Conservation (phyloP, 768 basidiomycete species). For the Hydnomerulius pinastri region DNA sequence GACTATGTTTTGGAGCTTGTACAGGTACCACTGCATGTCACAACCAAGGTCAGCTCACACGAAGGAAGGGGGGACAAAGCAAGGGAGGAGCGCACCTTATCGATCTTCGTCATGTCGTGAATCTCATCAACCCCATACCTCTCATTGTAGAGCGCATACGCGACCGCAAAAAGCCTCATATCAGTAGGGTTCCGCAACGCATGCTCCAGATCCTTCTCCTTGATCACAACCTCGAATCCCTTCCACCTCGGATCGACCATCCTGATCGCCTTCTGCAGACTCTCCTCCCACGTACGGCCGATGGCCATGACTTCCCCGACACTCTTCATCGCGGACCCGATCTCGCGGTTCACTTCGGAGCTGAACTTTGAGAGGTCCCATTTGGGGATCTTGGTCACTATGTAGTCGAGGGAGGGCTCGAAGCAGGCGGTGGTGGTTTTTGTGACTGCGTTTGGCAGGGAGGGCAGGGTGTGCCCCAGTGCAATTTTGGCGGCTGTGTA, state of each 20-base stretch:
- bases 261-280: conserved; percentile 96
- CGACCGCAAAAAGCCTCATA: conserved; percentile 94
- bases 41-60: background rate
- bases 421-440: conserved; percentile 99
- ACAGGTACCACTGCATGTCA: conserved; percentile 84
- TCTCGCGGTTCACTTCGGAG: conserved; percentile 87
- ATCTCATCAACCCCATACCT: conserved; percentile 87
- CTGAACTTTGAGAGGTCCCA: conserved; percentile 99
- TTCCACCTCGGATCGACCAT: conserved; percentile 97
- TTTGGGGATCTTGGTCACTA: conserved; percentile 99
- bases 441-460: conserved; percentile 97
- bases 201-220: conserved; percentile 81
- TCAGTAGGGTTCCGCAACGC: conserved; percentile 88
- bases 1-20: conserved; percentile 99
- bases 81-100: conserved; percentile 59
- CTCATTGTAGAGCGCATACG: conserved; percentile 96
- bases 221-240: conserved; percentile 94
- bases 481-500: conserved; percentile 99
- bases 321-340: conserved; percentile 98
- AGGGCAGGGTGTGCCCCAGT: conserved; percentile 94
- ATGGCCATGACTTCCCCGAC: conserved; percentile 99
- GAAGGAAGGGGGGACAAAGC: background rate
- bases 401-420: conserved; percentile 98
- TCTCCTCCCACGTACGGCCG: conserved; percentile 98
- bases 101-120: conserved; percentile 96